These are phyloP conservation scores for Xylariales sp. DNA, from an alignment of 2,329 filamentous ascomycete species.

Conservation along the genomic window DNA sequence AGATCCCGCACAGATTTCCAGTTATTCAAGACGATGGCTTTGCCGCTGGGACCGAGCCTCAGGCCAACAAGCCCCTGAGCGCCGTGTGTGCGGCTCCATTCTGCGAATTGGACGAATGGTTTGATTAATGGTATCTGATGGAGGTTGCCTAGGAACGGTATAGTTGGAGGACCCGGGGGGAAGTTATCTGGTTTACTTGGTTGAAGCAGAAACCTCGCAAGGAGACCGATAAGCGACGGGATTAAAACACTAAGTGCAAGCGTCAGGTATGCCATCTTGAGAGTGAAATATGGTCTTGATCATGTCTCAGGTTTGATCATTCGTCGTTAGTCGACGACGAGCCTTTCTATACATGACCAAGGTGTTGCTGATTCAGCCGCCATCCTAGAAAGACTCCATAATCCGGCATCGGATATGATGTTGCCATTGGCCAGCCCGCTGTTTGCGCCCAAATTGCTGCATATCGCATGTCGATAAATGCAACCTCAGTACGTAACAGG, in stretches of 20 bases:
- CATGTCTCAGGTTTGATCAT: no score
- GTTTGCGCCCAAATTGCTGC: no score
- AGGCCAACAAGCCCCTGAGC: conserved; percentile 17
- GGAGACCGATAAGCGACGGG: background rate
- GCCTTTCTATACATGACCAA: no score
- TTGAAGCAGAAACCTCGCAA: background rate
- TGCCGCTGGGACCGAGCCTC: conserved; percentile 14
- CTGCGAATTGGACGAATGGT: conserved; percentile 14
- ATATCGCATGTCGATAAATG: no score
- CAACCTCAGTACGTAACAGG: no score
- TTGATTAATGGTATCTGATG: conserved; percentile 17
- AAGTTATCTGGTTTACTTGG: conserved; percentile 8
- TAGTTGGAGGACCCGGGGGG: conserved; percentile 16
- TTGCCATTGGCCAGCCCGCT: no score
- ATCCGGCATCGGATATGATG: no score
- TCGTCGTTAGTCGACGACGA: no score
- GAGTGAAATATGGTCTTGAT: no score
- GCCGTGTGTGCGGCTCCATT: conserved; percentile 13
- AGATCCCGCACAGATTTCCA: conserved; percentile 18
- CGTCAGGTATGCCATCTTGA: no score
- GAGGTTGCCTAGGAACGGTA: conserved; percentile 18
- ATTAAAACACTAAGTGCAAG: background rate
- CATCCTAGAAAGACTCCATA: no score
- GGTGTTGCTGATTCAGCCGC: no score
- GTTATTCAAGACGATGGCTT: conserved; percentile 17